Conservation (phyloP, 148 eudicot genomes). For the Polygonum maritimum region DNA sequence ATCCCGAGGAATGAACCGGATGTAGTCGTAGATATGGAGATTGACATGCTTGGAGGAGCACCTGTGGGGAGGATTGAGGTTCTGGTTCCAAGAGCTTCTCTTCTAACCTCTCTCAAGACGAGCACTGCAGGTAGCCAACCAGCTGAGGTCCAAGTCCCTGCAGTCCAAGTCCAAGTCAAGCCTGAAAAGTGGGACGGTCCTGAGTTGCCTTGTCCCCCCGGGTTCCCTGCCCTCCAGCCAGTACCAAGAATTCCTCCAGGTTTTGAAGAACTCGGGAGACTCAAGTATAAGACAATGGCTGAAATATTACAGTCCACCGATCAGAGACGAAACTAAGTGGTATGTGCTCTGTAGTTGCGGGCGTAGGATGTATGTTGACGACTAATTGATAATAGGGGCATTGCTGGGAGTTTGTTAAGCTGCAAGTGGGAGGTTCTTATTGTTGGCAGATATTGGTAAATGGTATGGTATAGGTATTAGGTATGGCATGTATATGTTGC, state of each 20-base stretch:
- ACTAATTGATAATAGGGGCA: too few relatives aligned
- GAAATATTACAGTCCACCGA: neutral
- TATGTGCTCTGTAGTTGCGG: neutral
- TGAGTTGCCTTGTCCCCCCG: neutral
- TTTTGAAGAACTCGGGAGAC: neutral
- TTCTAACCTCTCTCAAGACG: neutral
- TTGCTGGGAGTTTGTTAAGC: too few relatives aligned
- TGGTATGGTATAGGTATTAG: too few relatives aligned
- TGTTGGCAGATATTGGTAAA: too few relatives aligned
- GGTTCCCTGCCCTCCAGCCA: neutral
- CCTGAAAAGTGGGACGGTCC: neutral
- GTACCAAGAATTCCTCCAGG: neutral
- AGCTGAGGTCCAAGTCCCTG: neutral
- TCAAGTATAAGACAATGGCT: neutral
- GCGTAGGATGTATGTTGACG: too few relatives aligned
- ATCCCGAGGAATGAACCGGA: neutral
- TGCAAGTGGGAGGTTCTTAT: too few relatives aligned
- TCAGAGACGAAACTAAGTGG: neutral
- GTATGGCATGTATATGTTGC: too few relatives aligned
- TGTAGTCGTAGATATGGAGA: conserved; percentile 8
- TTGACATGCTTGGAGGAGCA: conserved; percentile 7
- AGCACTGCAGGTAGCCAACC: neutral
- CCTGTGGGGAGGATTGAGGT: neutral
- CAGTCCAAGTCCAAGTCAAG: neutral
- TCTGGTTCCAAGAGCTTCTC: neutral